Conservation (phyloP, 805 yeast species). For the Komagataella pastoris region DNA sequence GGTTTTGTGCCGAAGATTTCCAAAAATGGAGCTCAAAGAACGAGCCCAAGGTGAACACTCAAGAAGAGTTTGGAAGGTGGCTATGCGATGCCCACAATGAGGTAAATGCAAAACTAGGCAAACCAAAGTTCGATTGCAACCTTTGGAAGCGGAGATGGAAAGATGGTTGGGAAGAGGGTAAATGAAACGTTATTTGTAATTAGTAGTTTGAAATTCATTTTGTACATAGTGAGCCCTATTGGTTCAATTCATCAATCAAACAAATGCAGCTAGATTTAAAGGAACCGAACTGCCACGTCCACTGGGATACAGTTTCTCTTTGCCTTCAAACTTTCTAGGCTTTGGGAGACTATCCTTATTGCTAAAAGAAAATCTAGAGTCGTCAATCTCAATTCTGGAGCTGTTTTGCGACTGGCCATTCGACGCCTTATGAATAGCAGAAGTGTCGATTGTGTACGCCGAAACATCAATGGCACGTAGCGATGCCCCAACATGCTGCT, state of each 20-base stretch:
- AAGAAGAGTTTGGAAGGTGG: constrained; percentile 82
- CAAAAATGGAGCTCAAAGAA: constrained; percentile 37
- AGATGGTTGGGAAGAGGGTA: constrained; percentile 78
- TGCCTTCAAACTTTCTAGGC: constrained; percentile 70
- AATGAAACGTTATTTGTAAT: constrained; percentile 24
- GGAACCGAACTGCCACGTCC: constrained; percentile 94
- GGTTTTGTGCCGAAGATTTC: constrained; percentile 87
- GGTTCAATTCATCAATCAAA: background rate
- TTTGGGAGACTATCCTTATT: constrained; percentile 65
- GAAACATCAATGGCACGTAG: constrained; percentile 52
- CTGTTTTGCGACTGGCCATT: constrained; percentile 4
- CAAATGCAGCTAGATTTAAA: constrained; percentile 34
- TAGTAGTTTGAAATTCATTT: constrained; percentile 23
- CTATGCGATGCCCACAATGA: constrained; percentile 90
- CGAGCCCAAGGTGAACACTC: constrained; percentile 46
- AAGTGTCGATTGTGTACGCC: constrained; percentile 45
- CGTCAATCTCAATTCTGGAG: constrained; percentile 42
- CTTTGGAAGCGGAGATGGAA: constrained; percentile 92
- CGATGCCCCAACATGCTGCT: constrained; percentile 33
- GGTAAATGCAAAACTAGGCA: constrained; percentile 80
- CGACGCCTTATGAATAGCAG: constrained; percentile 9
- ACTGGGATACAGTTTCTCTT: constrained; percentile 77
- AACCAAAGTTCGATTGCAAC: constrained; percentile 74
- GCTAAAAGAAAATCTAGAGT: constrained; percentile 56
- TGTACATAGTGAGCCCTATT: constrained; percentile 19